Percentiles rank a stretch among this genome's conserved stretches.
Evolutionary conservation across 2,329 filamentous ascomycete species (phyloP).

Genomic region (Sarocladium oryzae): DNA sequence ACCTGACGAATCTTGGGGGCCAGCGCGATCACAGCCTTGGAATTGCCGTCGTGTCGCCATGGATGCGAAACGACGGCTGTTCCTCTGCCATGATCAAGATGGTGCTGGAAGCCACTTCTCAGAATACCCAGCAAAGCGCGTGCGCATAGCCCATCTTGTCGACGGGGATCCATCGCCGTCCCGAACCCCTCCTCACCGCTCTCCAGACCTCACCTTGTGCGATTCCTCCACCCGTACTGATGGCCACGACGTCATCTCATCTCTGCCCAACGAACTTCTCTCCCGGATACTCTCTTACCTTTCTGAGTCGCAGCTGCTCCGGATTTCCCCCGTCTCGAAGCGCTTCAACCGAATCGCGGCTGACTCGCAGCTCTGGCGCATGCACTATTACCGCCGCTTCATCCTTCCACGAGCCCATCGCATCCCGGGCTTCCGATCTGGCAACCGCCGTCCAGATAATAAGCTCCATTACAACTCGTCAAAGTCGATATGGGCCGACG

Average conservation of each 20-base stretch:
- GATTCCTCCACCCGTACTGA: constrained; percentile 5
- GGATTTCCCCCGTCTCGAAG: constrained; percentile 59
- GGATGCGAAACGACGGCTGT: constrained; percentile 13
- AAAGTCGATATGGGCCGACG: constrained; percentile 37
- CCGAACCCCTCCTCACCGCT: background rate
- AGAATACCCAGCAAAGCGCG: background rate
- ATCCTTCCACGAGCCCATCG: constrained; percentile 73
- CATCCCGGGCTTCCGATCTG: constrained; percentile 56
- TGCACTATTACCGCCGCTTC: constrained; percentile 80
- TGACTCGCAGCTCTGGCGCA: constrained; percentile 88
- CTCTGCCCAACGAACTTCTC: constrained; percentile 79
- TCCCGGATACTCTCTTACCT: constrained; percentile 76
- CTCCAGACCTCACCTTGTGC: background rate
- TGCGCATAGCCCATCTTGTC: constrained; percentile 1
- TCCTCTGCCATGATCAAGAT: constrained; percentile 4
- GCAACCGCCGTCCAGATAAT: constrained; percentile 18
- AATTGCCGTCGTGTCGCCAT: background rate
- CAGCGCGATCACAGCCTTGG: background rate
- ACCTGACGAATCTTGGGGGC: background rate
- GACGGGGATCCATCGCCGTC: background rate
- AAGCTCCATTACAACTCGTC: constrained; percentile 40
- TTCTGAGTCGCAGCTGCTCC: constrained; percentile 60
- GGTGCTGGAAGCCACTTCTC: background rate
- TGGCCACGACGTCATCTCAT: constrained; percentile 55
- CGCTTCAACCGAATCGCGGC: constrained; percentile 66